A percentile compares a stretch with the other conserved stretches of the same genome.
Evolutionary conservation across 768 basidiomycete species (phyloP).

Genomic region (Mycena latifolia): DNA sequence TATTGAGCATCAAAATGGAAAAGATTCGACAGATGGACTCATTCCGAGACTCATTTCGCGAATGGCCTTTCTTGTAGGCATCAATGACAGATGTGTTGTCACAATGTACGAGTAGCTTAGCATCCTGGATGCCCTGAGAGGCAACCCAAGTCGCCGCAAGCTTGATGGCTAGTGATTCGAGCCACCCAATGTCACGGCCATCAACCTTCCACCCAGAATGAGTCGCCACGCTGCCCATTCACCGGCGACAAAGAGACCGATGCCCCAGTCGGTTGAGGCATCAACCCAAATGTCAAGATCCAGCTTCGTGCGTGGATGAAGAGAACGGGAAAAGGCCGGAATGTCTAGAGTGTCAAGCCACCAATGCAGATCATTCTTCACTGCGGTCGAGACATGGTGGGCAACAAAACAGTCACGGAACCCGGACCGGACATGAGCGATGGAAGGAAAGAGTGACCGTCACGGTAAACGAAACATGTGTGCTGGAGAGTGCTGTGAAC

Average conservation of each 20-base stretch:
- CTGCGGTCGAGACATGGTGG: neutral
- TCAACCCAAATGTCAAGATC: constrained; percentile 41
- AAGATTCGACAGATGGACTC: no score
- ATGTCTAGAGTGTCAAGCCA: constrained; percentile 15
- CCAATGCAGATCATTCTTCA: constrained; percentile 7
- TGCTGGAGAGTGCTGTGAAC: neutral
- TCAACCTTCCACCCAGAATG: neutral
- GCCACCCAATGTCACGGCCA: constrained; percentile 7
- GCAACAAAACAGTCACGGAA: neutral
- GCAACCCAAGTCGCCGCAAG: neutral
- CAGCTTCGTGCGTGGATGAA: neutral
- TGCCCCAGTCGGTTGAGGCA: constrained; percentile 45
- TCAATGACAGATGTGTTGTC: constrained; percentile 53
- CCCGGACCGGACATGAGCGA: neutral
- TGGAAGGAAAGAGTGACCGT: neutral
- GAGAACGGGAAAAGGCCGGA: neutral
- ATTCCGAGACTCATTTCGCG: neutral
- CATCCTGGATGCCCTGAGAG: constrained; percentile 22
- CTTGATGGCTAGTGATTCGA: neutral
- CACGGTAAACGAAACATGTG: neutral
- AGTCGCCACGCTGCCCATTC: constrained; percentile 1
- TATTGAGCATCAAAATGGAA: no score
- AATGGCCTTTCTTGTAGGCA: constrained; percentile 36
- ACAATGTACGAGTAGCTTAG: constrained; percentile 44
- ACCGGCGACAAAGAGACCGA: constrained; percentile 37